Evolutionary conservation across 345 rosid species (phyloP), one percentile per base, ranked within the genome.

Genomic region (Combretum micranthum): DNA sequence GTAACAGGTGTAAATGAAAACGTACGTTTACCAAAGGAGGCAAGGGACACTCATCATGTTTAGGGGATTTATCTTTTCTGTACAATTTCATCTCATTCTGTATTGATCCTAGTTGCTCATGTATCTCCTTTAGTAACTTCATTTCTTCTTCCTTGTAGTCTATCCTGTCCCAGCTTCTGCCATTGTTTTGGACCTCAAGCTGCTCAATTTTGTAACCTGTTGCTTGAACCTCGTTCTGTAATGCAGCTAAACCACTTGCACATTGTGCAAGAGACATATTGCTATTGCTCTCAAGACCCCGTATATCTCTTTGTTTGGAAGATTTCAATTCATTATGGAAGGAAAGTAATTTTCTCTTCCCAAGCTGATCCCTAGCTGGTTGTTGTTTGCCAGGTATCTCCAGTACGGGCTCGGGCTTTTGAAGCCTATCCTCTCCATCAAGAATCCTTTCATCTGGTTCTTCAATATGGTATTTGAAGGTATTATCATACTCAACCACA

Each of bases 101-200:
- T 46, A 46, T 46, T 46, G 49, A 7, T 15, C 9, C 19, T 15
- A 46, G 49, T 46, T 46, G 49, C 49, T 46, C 49, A 4, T 46
- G 49, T 46, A 46, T 46, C 16, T 46, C 49, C 49, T 46, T 46
- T n/a, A 46, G 19, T 17, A 46, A 46, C 49, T 46, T 46, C 49
- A 46, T 17, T 46, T 17, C 49, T 17, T 46, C 49, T 46, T 46
- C 49, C 49, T 12, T 17, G 16, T 14, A 15, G 16, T 46, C 49
- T 12, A 3, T 46, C 4, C 4, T 46, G 13, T 14, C 49, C 19
- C 0, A n/a, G 17, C 7, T 46, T 46, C 5, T 46, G 10, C 49
- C 10, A 46, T 46, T 46, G 4, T n/a, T 46, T 17, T 46, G 17
- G 16, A 12, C 19, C 49, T 46, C 49, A 46, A 46, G n/a, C 49